Evolutionary conservation across 2,329 filamentous ascomycete species (phyloP).

Genomic region (Macrophomina tecta): DNA sequence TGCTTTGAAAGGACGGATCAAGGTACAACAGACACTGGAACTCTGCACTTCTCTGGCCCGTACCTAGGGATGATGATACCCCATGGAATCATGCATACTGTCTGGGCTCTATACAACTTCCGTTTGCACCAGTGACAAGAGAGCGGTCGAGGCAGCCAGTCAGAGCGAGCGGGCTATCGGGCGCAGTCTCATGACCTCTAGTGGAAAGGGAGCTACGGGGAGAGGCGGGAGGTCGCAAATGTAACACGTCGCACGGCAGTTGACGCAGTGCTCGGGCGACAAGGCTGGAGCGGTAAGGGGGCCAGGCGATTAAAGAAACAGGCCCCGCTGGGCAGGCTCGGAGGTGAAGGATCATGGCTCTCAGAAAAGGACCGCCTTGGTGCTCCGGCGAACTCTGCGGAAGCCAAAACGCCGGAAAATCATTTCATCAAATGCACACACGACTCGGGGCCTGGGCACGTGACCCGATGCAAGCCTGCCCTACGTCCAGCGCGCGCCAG

Average conservation of each 20-base stretch:
- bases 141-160: not conserved
- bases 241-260: constrained; percentile 26
- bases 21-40: constrained; percentile 26
- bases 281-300: constrained; percentile 13
- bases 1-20: constrained; percentile 18
- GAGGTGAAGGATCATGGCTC: constrained; percentile 23
- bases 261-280: constrained; percentile 4
- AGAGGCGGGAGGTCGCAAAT: constrained; percentile 23
- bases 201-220: constrained; percentile 21
- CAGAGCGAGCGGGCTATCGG: not conserved
- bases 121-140: constrained; percentile 3
- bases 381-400: constrained; percentile 9
- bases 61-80: constrained; percentile 29
- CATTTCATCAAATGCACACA: constrained; percentile 24
- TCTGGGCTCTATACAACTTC: constrained; percentile 19
- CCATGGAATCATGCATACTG: constrained; percentile 24
- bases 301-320: constrained; percentile 11
- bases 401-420: constrained; percentile 20
- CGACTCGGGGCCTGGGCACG: constrained; percentile 18
- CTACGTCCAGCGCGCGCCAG: not conserved
- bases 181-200: constrained; percentile 23
- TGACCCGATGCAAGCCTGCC: not conserved
- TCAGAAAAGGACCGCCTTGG: not conserved
- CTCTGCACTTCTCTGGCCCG: constrained; percentile 25
- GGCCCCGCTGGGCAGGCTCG: constrained; percentile 11